Percentiles rank a stretch among this genome's conserved stretches.
Evolutionary conservation across 805 yeast species (phyloP).

Genomic region (Candida ovalis): DNA sequence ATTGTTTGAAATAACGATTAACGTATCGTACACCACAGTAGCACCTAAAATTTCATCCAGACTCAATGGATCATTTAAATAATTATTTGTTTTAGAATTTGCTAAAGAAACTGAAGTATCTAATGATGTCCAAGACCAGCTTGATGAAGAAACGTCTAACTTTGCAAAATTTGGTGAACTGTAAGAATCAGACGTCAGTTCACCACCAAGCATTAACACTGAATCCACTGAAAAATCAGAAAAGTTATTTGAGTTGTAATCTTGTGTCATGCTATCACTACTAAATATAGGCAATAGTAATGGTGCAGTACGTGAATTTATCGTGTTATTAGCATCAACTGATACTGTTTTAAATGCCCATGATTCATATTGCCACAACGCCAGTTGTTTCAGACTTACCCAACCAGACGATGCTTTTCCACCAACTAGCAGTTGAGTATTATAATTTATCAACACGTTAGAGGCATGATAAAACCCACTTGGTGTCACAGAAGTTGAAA

Average conservation of each 20-base stretch:
- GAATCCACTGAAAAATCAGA: constrained; percentile 34
- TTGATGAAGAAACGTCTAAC: constrained; percentile 36
- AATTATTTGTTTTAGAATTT: constrained; percentile 21
- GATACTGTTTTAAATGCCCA: constrained; percentile 57
- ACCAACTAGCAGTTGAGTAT: constrained; percentile 55
- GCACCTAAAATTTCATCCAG: constrained; percentile 40
- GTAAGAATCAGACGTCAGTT: constrained; percentile 29
- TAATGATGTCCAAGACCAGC: constrained; percentile 42
- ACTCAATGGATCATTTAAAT: constrained; percentile 21
- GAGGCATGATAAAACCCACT: constrained; percentile 53
- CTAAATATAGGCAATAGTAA: constrained; percentile 53
- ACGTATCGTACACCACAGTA: constrained; percentile 46
- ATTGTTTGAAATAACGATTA: constrained; percentile 38
- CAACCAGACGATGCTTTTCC: constrained; percentile 63
- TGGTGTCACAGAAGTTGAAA: constrained; percentile 50
- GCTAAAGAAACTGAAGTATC: constrained; percentile 24
- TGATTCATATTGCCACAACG: constrained; percentile 63
- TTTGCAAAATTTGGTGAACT: constrained; percentile 42
- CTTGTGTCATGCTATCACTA: constrained; percentile 21
- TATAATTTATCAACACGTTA: constrained; percentile 38
- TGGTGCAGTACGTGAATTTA: constrained; percentile 53
- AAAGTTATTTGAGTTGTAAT: constrained; percentile 20
- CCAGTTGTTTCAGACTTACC: constrained; percentile 70
- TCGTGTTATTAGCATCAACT: constrained; percentile 29
- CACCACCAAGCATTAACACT: constrained; percentile 63